Evolutionary conservation across 2,329 filamentous ascomycete species (phyloP), one percentile per base, ranked within the genome.

Genomic region (Diaporthe nobilis): DNA sequence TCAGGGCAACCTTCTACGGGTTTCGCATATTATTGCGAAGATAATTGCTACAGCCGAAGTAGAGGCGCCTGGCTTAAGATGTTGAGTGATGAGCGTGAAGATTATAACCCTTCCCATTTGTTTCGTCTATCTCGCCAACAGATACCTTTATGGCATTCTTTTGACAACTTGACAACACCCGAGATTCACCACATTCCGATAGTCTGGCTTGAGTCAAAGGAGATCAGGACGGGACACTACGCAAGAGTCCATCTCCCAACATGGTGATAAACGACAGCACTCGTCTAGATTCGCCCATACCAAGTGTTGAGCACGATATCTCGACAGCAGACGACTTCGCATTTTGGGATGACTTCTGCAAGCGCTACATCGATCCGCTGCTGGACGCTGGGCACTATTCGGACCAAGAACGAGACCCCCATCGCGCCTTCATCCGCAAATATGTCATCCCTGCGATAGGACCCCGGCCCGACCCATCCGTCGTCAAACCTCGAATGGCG

Each of bases 301-400:
- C 9, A 39, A 7, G 9, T 13, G 8, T 20, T n/a, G 57, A 60
- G 10, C 6, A n/a, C 10, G 31, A 60, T 0, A 3, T 13, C 9
- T 28, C 57, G 13, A 28, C 17, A 13, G 20, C 57, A n/a, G 31
- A 60, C 22, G 57, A 60, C 57, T 39, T 60, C 20, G 31, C 31
- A 39, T 60, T 60, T 15, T 60, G 57, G 57, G 57, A 60, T 31
- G 57, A 60, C 34, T 60, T 39, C 10, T 60, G 57, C 57, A 60
- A 37, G 20, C 17, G 31, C 31, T 60, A 60, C 10, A 60, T 60
- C 5, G 57, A 60, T n/a, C 57, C 57, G 31, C 57, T 60, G 2
- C 57, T 60, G 2, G 57, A 60, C 20, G 57, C 57, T 12, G 57
- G 31, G 9, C 31, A 39, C 4, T 60, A 60, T 15, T 60, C 31